Conservation (phyloP, 345 rosid species). For the Citrus sp. region DNA sequence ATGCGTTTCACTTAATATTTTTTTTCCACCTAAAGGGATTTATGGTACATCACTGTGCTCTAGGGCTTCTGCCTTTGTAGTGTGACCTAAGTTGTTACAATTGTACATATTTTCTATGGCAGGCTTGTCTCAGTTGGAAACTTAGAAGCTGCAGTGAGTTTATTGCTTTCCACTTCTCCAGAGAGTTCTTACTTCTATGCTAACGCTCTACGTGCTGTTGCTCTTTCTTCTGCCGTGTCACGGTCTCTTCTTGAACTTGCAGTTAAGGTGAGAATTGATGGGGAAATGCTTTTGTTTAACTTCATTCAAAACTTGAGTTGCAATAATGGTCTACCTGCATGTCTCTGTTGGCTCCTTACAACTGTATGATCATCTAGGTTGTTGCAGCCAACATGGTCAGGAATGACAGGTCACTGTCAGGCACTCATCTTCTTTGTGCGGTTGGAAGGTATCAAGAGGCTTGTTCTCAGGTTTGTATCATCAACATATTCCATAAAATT, state of each 20-base stretch:
- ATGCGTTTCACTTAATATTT: neutral
- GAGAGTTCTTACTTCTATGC: conserved; percentile 89
- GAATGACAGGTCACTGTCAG: conserved; percentile 83
- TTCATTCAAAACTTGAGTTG: neutral
- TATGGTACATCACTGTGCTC: neutral
- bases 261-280: conserved; percentile 57
- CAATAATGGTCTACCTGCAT: neutral
- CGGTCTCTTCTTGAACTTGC: conserved; percentile 94
- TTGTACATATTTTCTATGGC: conserved; percentile 21
- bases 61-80: neutral
- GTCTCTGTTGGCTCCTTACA: conserved; percentile 6
- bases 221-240: conserved; percentile 96
- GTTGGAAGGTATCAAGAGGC: conserved; percentile 99
- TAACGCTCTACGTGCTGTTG: conserved; percentile 94
- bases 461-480: conserved; percentile 80
- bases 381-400: conserved; percentile 98
- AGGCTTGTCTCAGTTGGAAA: conserved; percentile 93
- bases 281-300: conserved; percentile 1
- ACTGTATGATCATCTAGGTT: conserved; percentile 45
- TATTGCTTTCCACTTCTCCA: conserved; percentile 87
- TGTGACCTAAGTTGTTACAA: conserved; percentile 5
- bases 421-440: conserved; percentile 93
- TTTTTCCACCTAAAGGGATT: neutral
- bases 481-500: neutral
- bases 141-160: conserved; percentile 93